Percentiles rank a stretch among this genome's conserved stretches.
phyloP scores from a whole-genome alignment of 2,329 filamentous ascomycete species.

The Cladosporium velox region DNA sequence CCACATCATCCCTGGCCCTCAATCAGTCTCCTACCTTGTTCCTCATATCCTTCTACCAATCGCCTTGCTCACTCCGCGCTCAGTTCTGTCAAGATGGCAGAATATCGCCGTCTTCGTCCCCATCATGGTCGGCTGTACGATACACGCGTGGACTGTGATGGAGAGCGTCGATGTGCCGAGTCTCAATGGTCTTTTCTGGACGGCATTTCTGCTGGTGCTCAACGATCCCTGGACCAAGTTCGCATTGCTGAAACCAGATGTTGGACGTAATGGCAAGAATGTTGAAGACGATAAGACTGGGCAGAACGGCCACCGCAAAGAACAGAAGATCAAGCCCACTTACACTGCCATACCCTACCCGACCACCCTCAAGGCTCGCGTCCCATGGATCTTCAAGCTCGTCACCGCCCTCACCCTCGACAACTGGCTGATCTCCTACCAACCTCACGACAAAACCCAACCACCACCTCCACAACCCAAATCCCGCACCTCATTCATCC shows the following conservation, averaged over 20 bases:
- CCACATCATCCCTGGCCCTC: conserved; percentile 35
- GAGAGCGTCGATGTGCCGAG: conserved; percentile 34
- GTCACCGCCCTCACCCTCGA: conserved; percentile 30
- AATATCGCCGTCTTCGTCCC: conserved; percentile 30
- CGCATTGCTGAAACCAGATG: conserved; percentile 6
- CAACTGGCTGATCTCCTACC: conserved; percentile 32
- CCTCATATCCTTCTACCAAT: conserved; percentile 31
- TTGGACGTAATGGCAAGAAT: neutral
- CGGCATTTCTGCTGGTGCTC: conserved; percentile 31
- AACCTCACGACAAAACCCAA: conserved; percentile 31
- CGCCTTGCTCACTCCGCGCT: conserved; percentile 31
- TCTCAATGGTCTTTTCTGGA: conserved; percentile 32
- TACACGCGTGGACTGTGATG: conserved; percentile 35
- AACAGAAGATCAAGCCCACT: conserved; percentile 18
- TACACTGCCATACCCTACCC: conserved; percentile 27
- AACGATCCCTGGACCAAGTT: conserved; percentile 34
- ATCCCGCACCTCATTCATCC: conserved; percentile 24
- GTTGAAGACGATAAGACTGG: neutral
- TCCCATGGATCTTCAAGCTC: conserved; percentile 33
- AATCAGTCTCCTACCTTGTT: conserved; percentile 33
- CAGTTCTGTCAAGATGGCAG: conserved; percentile 29
- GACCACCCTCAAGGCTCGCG: conserved; percentile 23
- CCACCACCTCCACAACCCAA: conserved; percentile 25
- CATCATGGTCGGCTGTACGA: conserved; percentile 26
- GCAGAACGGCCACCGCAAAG: neutral